A percentile compares a stretch with the other conserved stretches of the same genome.
Evolutionary conservation across 306 rosid species (phyloP).

Genomic region (Herpetospermum pedunculosum): DNA sequence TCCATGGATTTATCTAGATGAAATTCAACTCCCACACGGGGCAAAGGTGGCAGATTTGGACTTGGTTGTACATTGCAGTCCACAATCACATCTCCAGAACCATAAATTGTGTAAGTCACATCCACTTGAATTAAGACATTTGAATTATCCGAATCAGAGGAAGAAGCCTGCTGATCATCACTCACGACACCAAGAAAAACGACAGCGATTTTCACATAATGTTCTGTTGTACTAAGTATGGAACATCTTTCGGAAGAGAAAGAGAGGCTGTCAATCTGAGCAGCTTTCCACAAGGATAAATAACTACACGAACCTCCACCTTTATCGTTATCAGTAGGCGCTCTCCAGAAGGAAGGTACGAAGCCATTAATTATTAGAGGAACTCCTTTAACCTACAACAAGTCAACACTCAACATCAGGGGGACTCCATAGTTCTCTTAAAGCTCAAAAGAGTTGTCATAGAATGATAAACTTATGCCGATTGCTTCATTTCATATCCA

Average conservation of each 20-base stretch:
- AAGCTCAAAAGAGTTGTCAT: neutral
- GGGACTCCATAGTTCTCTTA: conserved; percentile 1
- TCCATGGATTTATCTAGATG: conserved; percentile 58
- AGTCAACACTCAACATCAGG: conserved; percentile 10
- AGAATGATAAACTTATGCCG: neutral
- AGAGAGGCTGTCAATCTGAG: conserved; percentile 45
- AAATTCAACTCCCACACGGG: conserved; percentile 76
- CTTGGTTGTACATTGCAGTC: conserved; percentile 55
- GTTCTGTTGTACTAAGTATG: conserved; percentile 23
- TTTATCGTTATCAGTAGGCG: conserved; percentile 83
- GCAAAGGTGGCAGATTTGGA: conserved; percentile 77
- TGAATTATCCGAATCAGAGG: conserved; percentile 18
- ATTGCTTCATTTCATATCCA: neutral
- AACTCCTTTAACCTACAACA: conserved; percentile 59
- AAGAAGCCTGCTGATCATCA: conserved; percentile 21
- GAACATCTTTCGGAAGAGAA: conserved; percentile 52
- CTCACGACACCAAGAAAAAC: conserved; percentile 44
- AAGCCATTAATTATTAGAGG: conserved; percentile 53
- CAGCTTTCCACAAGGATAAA: conserved; percentile 67
- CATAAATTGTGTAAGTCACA: conserved; percentile 39
- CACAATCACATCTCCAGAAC: conserved; percentile 72
- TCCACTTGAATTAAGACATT: conserved; percentile 38
- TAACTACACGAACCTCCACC: conserved; percentile 65
- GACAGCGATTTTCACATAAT: conserved; percentile 28
- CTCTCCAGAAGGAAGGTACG: conserved; percentile 87